Percentiles rank a stretch among this genome's conserved stretches.
These are phyloP conservation scores for Heliamphora pulchella DNA, from an alignment of 179 eudicot species.

Conservation along the genomic window DNA sequence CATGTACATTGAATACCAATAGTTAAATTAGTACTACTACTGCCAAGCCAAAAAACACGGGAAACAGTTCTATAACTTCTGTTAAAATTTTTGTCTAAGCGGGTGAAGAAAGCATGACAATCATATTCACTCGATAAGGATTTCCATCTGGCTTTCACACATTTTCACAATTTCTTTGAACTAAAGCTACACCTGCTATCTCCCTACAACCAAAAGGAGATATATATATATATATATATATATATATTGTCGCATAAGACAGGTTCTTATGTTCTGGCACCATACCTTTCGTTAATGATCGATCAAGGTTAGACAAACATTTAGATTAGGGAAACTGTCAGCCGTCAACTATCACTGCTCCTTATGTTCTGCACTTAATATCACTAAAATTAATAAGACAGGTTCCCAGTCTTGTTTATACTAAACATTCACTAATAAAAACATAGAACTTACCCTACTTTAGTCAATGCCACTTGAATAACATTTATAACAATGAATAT, in stretches of 20 bases:
- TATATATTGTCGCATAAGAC: no score
- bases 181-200: neutral
- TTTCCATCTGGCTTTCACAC: slow-evolving; percentile 6
- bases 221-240: no score
- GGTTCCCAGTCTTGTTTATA: neutral
- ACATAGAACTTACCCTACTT: neutral
- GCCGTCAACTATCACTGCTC: neutral
- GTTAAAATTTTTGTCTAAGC: no score
- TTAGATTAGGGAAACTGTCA: neutral
- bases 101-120: no score
- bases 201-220: neutral
- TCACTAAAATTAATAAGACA: neutral
- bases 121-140: neutral
- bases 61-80: no score
- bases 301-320: neutral
- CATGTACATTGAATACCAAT: no score
- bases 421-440: neutral
- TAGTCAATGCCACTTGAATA: neutral
- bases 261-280: neutral
- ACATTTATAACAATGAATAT: neutral
- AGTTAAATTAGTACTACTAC: no score
- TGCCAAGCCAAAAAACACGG: no score
- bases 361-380: neutral
- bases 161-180: neutral
- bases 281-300: neutral